Percentiles rank a stretch among this genome's conserved stretches.
phyloP scores from a whole-genome alignment of 306 rosid genomes.

The cucumber (Cucumis sativus) region DNA sequence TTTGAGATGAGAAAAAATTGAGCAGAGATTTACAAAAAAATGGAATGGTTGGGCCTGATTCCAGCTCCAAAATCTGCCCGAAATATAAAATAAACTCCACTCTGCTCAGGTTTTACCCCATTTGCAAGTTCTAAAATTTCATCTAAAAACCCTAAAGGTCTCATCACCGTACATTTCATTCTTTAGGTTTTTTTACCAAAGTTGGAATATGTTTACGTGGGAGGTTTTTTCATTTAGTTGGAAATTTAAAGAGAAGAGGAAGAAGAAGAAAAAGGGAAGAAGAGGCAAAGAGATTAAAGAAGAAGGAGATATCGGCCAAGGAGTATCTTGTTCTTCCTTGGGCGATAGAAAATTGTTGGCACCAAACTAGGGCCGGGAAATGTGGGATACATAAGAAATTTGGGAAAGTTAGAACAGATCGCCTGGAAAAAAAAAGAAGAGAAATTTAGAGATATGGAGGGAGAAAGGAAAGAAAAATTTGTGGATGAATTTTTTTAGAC shows the following conservation, averaged over 20 bases:
- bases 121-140: constrained; percentile 61
- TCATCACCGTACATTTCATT: constrained; percentile 37
- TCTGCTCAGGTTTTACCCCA: constrained; percentile 88
- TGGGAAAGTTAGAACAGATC: too few relatives aligned
- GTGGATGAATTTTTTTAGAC: too few relatives aligned
- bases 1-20: not conserved
- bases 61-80: not conserved
- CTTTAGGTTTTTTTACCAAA: not conserved
- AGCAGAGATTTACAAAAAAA: constrained; percentile 2
- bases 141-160: constrained; percentile 73
- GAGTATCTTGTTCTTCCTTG: too few relatives aligned
- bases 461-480: too few relatives aligned
- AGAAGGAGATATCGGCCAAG: too few relatives aligned
- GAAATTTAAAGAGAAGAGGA: not conserved
- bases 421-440: too few relatives aligned
- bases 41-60: constrained; percentile 7
- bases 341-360: too few relatives aligned
- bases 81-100: constrained; percentile 24
- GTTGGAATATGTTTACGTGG: not conserved
- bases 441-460: too few relatives aligned
- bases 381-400: too few relatives aligned
- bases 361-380: too few relatives aligned
- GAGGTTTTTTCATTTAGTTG: not conserved
- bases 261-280: too few relatives aligned
- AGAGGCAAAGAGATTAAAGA: too few relatives aligned